These are phyloP conservation scores for Pterocarpus macrocarpus DNA, from an alignment of 306 rosid species.

Conservation along the genomic window DNA sequence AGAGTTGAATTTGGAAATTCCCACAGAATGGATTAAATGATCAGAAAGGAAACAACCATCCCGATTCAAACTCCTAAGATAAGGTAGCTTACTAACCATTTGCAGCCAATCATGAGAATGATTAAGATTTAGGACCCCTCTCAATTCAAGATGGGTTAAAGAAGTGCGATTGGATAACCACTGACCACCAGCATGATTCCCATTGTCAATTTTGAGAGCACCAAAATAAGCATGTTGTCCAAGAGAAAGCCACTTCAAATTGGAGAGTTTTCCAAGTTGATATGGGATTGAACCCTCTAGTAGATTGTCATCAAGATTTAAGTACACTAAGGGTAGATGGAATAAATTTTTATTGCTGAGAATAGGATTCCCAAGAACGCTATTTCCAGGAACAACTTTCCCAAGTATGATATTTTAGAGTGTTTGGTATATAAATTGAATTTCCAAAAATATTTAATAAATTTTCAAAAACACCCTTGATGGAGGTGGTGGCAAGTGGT, in stretches of 20 bases:
- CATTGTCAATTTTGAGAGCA: slow-evolving; percentile 4
- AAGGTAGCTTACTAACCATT: neutral
- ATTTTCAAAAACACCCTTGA: too few species aligned
- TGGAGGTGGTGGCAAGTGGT: too few species aligned
- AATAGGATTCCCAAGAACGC: too few species aligned
- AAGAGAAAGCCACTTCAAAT: slow-evolving; percentile 37
- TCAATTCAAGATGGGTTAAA: slow-evolving; percentile 39
- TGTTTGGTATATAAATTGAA: too few species aligned
- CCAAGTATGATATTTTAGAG: too few species aligned
- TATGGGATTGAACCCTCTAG: slow-evolving; percentile 28
- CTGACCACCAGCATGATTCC: neutral
- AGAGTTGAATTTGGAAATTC: neutral
- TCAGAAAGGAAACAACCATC: neutral
- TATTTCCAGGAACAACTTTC: too few species aligned
- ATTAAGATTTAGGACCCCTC: neutral
- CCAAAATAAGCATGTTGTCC: neutral
- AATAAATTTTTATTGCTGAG: too few species aligned
- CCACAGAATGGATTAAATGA: neutral
- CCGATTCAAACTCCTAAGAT: neutral
- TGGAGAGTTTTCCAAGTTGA: slow-evolving; percentile 49
- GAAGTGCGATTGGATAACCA: too few species aligned
- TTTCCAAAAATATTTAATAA: too few species aligned
- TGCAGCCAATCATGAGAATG: neutral
- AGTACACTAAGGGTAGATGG: neutral
- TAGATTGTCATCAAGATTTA: neutral